Percentiles rank a stretch among this genome's conserved stretches.
Conservation (phyloP, 768 basidiomycete genomes). For the Leccinum subgranulosum region DNA sequence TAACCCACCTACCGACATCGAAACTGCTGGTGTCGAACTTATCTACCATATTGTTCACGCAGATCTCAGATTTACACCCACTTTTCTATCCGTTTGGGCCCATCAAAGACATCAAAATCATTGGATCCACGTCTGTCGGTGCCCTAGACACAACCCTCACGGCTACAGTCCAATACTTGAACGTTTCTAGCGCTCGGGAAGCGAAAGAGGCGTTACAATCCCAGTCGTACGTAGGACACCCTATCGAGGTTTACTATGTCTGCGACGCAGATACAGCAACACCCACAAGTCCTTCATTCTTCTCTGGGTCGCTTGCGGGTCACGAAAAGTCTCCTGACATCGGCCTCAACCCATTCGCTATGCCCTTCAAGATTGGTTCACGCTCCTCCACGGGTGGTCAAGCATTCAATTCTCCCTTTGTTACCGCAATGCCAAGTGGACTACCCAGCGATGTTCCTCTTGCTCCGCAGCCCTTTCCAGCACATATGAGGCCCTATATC, state of each 20-base stretch:
- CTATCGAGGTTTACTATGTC: conserved; percentile 38
- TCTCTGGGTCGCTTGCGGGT: conserved; percentile 5
- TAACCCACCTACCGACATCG: conserved; percentile 40
- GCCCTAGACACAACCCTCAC: conserved; percentile 41
- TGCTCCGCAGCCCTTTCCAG: conserved; percentile 24
- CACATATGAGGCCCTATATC: conserved; percentile 13
- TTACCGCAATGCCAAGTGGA: conserved; percentile 9
- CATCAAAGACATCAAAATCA: conserved; percentile 57
- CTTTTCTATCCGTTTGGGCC: conserved; percentile 70
- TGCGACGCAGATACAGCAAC: conserved; percentile 14
- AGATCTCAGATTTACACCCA: conserved; percentile 65
- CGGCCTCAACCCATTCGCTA: conserved; percentile 33
- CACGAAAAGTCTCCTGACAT: conserved; percentile 20
- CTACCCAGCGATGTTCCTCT: conserved; percentile 22
- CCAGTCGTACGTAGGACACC: conserved; percentile 56
- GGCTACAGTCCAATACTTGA: conserved; percentile 63
- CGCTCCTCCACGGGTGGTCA: conserved; percentile 4
- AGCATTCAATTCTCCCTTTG: conserved; percentile 4
- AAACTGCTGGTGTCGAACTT: conserved; percentile 63
- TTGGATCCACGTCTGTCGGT: conserved; percentile 36
- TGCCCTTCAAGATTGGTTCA: conserved; percentile 26
- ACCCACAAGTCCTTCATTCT: conserved; percentile 7
- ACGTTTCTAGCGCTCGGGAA: conserved; percentile 54
- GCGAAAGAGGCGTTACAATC: conserved; percentile 60
- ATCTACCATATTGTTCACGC: conserved; percentile 64